Conservation (phyloP, 2,329 filamentous ascomycete species). For the Malbranchea zuffiana region DNA sequence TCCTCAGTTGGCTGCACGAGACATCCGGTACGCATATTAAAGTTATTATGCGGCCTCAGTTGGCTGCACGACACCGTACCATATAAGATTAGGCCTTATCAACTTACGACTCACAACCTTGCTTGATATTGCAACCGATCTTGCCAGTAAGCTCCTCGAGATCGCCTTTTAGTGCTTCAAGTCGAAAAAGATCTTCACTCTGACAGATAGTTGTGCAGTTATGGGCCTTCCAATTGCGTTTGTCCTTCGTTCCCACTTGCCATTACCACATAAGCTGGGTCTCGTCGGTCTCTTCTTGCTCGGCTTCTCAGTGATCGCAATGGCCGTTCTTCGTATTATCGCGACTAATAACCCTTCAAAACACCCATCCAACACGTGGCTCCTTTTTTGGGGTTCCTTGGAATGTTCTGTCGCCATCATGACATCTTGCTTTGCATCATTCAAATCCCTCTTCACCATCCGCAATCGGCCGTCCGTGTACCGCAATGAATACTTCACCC, state of each 20-base stretch:
- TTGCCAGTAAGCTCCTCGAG: constrained; percentile 10
- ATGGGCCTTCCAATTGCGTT: constrained; percentile 12
- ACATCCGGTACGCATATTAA: not conserved
- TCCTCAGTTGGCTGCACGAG: not conserved
- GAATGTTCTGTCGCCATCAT: constrained; percentile 12
- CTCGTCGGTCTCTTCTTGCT: constrained; percentile 12
- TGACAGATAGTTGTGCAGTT: constrained; percentile 3
- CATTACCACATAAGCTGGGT: constrained; percentile 10
- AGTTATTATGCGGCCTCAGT: constrained; percentile 2
- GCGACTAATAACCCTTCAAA: constrained; percentile 8
- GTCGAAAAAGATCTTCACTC: not conserved
- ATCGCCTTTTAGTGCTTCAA: not conserved
- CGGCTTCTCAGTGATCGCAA: constrained; percentile 10
- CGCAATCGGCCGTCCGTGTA: constrained; percentile 10
- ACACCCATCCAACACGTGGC: constrained; percentile 11
- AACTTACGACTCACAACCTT: constrained; percentile 9
- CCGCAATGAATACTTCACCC: not conserved
- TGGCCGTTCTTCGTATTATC: constrained; percentile 12
- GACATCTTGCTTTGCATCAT: constrained; percentile 13
- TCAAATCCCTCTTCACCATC: constrained; percentile 11
- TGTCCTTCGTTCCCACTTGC: constrained; percentile 10
- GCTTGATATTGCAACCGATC: constrained; percentile 11
- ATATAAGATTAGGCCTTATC: constrained; percentile 9
- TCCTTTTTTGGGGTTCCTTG: constrained; percentile 12
- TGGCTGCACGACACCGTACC: constrained; percentile 4